Evolutionary conservation across 768 basidiomycete species (phyloP), one percentile per base, ranked within the genome.

Genomic region (Leccinum ochraceum): DNA sequence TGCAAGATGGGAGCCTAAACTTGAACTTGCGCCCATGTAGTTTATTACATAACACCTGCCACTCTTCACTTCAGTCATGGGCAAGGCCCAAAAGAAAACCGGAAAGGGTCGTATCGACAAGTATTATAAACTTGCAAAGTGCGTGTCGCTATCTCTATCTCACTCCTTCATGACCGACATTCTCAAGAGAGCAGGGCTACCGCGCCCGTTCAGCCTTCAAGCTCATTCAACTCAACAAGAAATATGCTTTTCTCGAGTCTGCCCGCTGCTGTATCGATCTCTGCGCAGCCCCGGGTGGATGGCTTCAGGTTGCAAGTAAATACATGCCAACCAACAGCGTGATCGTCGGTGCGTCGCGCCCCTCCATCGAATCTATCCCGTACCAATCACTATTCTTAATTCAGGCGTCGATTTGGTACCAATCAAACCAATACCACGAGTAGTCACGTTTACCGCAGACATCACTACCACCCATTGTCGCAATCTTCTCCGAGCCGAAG

Each of bases 201-300:
- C 92, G 97, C 63, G 97, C 97, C 67, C 97, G 97, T 81, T 99
- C 97, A 16, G 97, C 97, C 2, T 96, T 96, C 88, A 99, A 99
- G 77, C 85, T 99, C 60, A 94, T 99, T 60, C 97, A 99, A 76
- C 79, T n/a, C n/a, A n/a, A n/a, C n/a, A n/a, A n/a, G n/a, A n/a
- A n/a, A 79, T 99, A 92, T 77, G 84, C 88, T 16, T 91, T 99
- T 72, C 83, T 99, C 24, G 92, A 95, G 68, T 80, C 84, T 32
- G 90, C 94, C 59, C 82, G 87, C 83, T 98, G 96, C 75, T 92
- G 90, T 48, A 95, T 99, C 68, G 97, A 99, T 83, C 83, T 99
- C 34, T 99, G 97, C 76, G 97, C 97, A 36, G 97, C 97, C 5
- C 97, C 97, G 6, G 97, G 97, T 66, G 97, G 97, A 71, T 99